Conservation (phyloP, 2,329 filamentous ascomycete species). For the Penicillium capsulatum region DNA sequence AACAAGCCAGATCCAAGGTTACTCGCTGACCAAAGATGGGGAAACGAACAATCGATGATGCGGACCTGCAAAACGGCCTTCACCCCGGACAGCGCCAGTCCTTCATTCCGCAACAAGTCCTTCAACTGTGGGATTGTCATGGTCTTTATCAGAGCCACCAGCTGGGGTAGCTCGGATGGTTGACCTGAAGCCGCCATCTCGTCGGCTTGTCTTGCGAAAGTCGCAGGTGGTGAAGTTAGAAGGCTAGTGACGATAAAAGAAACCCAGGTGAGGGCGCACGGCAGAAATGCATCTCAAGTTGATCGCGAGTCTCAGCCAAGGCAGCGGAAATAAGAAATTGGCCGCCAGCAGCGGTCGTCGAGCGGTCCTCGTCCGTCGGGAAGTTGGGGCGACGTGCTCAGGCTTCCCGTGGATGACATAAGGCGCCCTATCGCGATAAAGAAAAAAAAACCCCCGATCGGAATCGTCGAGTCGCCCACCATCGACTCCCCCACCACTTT, state of each 20-base stretch:
- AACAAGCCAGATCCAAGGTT: not conserved
- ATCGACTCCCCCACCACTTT: constrained; percentile 2
- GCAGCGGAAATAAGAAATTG: not conserved
- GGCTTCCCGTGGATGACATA: constrained; percentile 31
- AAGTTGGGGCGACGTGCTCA: not conserved
- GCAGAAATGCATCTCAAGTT: constrained; percentile 31
- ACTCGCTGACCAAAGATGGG: too few relatives aligned
- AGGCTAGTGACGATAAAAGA: constrained; percentile 23
- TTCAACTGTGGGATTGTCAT: constrained; percentile 66
- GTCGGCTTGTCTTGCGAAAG: not conserved
- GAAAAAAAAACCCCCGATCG: constrained; percentile 10
- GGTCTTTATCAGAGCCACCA: constrained; percentile 49
- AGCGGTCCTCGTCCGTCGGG: not conserved
- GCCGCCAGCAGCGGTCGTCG: not conserved
- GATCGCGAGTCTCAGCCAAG: not conserved
- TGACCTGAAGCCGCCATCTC: constrained; percentile 39
- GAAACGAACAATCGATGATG: constrained; percentile 68
- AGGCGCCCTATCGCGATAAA: constrained; percentile 22
- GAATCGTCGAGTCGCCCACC: not conserved
- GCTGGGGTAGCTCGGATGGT: constrained; percentile 38
- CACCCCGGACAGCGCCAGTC: constrained; percentile 72
- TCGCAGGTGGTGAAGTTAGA: not conserved
- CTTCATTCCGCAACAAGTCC: constrained; percentile 69
- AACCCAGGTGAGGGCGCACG: constrained; percentile 16
- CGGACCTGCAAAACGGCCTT: constrained; percentile 78